phyloP scores from a whole-genome alignment of 2,329 filamentous ascomycete genomes.

The Penicillium capsulatum region DNA sequence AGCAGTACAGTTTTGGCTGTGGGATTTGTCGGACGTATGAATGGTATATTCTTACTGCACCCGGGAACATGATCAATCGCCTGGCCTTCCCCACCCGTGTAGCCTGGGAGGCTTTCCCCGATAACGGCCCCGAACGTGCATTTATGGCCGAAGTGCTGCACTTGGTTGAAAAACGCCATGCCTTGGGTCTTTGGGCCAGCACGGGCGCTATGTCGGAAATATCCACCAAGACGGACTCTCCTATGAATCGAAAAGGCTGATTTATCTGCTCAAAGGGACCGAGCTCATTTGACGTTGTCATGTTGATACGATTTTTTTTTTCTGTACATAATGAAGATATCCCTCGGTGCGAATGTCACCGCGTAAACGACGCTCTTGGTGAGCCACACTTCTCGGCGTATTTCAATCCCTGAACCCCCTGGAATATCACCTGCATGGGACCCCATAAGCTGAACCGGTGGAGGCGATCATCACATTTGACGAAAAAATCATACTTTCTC shows the following conservation, averaged over 20 bases:
- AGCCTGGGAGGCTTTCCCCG: slow-evolving; percentile 37
- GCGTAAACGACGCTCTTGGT: too few relatives aligned
- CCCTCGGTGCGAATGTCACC: too few relatives aligned
- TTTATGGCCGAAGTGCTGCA: slow-evolving; percentile 34
- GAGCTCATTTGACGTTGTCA: too few relatives aligned
- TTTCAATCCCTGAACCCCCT: too few relatives aligned
- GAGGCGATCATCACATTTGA: not conserved
- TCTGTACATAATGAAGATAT: too few relatives aligned
- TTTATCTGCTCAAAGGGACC: too few relatives aligned
- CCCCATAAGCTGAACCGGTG: not conserved
- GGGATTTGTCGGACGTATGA: slow-evolving; percentile 36
- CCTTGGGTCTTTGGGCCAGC: slow-evolving; percentile 35
- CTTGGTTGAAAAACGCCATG: slow-evolving; percentile 34
- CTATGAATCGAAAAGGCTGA: slow-evolving; percentile 12
- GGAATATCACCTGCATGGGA: too few relatives aligned
- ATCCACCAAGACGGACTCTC: slow-evolving; percentile 27
- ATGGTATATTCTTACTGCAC: slow-evolving; percentile 34
- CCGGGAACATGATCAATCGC: slow-evolving; percentile 40
- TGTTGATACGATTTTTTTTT: not conserved
- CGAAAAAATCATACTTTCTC: not conserved
- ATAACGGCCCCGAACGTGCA: slow-evolving; percentile 28
- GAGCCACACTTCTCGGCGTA: too few relatives aligned
- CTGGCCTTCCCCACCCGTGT: slow-evolving; percentile 37
- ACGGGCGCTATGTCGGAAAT: slow-evolving; percentile 30
- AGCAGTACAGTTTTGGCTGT: slow-evolving; percentile 35